Evolutionary conservation across 371 early-diverging fungal genomes (phyloP), one percentile per base, ranked within the genome.

Genomic region (Nematocida major): DNA sequence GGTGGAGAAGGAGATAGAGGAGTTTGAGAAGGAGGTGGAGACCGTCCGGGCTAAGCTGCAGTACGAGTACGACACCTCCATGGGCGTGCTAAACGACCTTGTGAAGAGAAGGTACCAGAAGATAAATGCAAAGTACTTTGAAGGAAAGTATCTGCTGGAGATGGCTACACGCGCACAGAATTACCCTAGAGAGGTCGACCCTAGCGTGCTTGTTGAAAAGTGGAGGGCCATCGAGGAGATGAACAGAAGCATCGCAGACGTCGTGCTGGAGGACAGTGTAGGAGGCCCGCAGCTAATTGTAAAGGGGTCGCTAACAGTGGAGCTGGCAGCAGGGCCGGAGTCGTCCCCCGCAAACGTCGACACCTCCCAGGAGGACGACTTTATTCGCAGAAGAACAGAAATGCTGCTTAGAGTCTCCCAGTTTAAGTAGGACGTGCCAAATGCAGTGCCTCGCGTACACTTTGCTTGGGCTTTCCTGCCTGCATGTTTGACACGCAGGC

Each of bases 71-170:
- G 81, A 81, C 40, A 65, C 49, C 22, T 48, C 78, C 4, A 48
- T 80, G 48, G 49, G 54, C 39, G 63, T 57, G 34, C 30, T 84
- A 3, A 76, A 81, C 24, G 66, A 62, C 43, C 67, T 83, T 65
- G 80, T 82, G 34, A 79, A 78, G 32, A 70, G 39, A 26, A 54
- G 83, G 32, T 77, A 59, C 43, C 81, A 83, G 51, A 62, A 51
- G n/a, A 78, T 84, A 15, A 83, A 83, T 80, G 79, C 83, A 11
- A 49, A 69, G 32, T 83, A 78, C 53, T 67, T 83, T 20, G 81
- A 83, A 49, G 54, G 61, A 18, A 54, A 59, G 34, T 42, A 53
- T n/a, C 68, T 63, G 13, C 9, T 45, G 24, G 63, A 68, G 0
- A 59, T 66, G 36, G 22, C 78, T 2, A 48, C 42, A 65, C 66